phyloP scores from a whole-genome alignment of 2,329 filamentous ascomycete species.

The Alternaria sp. region DNA sequence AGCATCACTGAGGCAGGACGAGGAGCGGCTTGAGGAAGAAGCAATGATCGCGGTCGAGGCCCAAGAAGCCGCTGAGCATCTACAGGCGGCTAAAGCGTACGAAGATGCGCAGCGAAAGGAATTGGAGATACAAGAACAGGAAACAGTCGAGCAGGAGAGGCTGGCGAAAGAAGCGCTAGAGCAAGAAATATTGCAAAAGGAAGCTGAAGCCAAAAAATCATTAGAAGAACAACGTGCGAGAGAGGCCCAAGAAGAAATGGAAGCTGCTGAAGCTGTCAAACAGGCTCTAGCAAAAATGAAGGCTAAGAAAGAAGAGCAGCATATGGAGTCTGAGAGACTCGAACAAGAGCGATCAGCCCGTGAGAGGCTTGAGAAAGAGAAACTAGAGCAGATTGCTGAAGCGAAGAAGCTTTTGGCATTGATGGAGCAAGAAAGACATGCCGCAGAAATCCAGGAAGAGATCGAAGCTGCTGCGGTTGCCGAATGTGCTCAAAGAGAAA shows the following conservation, averaged over 20 bases:
- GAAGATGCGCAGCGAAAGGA: slow-evolving; percentile 4
- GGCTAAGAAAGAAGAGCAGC: slow-evolving; percentile 4
- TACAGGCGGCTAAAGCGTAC: slow-evolving; percentile 1
- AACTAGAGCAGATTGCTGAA: slow-evolving; percentile 17
- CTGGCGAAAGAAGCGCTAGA: slow-evolving; percentile 6
- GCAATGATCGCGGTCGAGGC: slow-evolving; percentile 4
- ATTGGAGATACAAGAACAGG: slow-evolving; percentile 15
- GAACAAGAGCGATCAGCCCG: slow-evolving; percentile 8
- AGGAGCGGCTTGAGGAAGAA: slow-evolving; percentile 11
- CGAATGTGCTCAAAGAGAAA: slow-evolving; percentile 15
- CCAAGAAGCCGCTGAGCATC: not conserved
- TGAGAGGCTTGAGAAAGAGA: slow-evolving; percentile 20
- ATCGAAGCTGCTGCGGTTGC: slow-evolving; percentile 14
- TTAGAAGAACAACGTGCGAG: slow-evolving; percentile 4
- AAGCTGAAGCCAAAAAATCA: slow-evolving; percentile 13
- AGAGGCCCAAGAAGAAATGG: slow-evolving; percentile 10
- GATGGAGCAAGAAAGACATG: slow-evolving; percentile 19
- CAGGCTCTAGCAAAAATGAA: not conserved
- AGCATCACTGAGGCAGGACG: slow-evolving; percentile 5
- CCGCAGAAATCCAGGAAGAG: slow-evolving; percentile 13
- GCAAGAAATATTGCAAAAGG: slow-evolving; percentile 2
- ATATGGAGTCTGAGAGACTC: slow-evolving; percentile 10
- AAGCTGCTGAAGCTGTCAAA: slow-evolving; percentile 15
- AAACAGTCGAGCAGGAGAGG: slow-evolving; percentile 14
- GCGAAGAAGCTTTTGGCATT: slow-evolving; percentile 16